A percentile compares a stretch with the other conserved stretches of the same genome.
phyloP scores from a whole-genome alignment of 768 basidiomycete species.

The Cubamyces lactineus region DNA sequence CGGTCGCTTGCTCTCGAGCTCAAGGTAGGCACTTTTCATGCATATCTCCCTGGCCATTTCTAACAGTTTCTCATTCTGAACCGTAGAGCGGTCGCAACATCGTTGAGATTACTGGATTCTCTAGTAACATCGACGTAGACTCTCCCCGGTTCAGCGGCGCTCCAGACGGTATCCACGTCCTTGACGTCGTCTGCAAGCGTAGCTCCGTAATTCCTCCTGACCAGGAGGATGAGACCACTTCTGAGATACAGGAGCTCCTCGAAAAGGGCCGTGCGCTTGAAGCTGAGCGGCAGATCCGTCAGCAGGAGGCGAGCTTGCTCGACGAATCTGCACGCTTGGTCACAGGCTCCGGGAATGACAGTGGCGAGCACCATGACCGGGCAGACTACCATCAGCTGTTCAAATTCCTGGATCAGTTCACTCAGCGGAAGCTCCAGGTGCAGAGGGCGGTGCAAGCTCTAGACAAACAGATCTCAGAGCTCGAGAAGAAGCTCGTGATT shows the following conservation, averaged over 20 bases:
- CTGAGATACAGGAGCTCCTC: slow-evolving; percentile 31
- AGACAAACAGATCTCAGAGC: slow-evolving; percentile 44
- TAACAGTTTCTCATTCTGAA: not conserved
- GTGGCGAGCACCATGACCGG: slow-evolving; percentile 43
- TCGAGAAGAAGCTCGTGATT: slow-evolving; percentile 13
- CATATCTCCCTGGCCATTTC: not conserved
- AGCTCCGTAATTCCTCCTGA: slow-evolving; percentile 14
- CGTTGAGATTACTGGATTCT: slow-evolving; percentile 51
- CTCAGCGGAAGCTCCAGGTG: slow-evolving; percentile 42
- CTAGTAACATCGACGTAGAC: slow-evolving; percentile 52
- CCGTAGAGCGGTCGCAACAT: slow-evolving; percentile 56
- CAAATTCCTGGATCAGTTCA: slow-evolving; percentile 46
- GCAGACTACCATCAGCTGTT: slow-evolving; percentile 35
- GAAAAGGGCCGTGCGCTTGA: slow-evolving; percentile 42
- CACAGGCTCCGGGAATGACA: slow-evolving; percentile 24
- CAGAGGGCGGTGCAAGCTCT: slow-evolving; percentile 40
- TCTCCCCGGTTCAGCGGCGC: slow-evolving; percentile 59
- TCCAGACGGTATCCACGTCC: slow-evolving; percentile 46
- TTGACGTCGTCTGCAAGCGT: slow-evolving; percentile 55
- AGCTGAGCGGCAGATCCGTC: slow-evolving; percentile 42
- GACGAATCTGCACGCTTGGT: slow-evolving; percentile 50
- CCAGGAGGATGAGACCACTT: slow-evolving; percentile 40
- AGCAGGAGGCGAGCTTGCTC: slow-evolving; percentile 48
- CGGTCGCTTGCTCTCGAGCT: slow-evolving; percentile 53
- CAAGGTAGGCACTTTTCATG: slow-evolving; percentile 39